phyloP scores from a whole-genome alignment of 495 filamentous ascomycete species.

The Trichoderma gamsii region DNA sequence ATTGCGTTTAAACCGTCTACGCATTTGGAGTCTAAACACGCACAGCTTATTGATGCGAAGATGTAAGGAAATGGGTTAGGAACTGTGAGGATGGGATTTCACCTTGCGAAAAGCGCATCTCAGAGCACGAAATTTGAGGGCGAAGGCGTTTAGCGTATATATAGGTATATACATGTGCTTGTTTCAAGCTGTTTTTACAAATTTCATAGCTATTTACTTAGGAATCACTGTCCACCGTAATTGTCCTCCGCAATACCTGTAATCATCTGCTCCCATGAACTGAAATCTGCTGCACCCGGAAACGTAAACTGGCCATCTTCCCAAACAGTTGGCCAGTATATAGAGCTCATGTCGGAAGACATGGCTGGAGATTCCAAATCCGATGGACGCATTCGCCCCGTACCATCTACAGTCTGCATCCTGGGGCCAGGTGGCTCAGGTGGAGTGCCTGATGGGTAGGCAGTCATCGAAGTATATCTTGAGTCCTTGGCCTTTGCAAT shows the following conservation, averaged over 20 bases:
- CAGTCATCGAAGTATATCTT: not conserved
- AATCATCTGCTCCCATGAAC: slow-evolving; percentile 8
- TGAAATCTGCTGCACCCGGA: slow-evolving; percentile 5
- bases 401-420: not conserved
- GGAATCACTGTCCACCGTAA: not conserved
- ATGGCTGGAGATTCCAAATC: slow-evolving; percentile 1
- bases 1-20: not conserved
- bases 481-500: not conserved
- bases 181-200: not conserved
- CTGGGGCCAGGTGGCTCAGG: not conserved
- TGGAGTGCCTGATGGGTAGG: not conserved
- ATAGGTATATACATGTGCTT: not conserved
- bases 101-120: not conserved
- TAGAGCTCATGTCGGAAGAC: slow-evolving; percentile 9
- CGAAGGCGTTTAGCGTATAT: not conserved
- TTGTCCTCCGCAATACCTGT: slow-evolving; percentile 4
- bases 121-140: not conserved
- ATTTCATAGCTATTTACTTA: no score
- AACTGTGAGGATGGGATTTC: not conserved
- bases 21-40: not conserved
- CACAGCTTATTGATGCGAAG: not conserved
- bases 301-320: slow-evolving; percentile 6
- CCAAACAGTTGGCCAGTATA: slow-evolving; percentile 8
- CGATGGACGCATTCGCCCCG: not conserved
- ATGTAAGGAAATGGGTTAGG: not conserved